Conservation (phyloP, 2,329 filamentous ascomycete genomes). For the Exserohilum turcica region DNA sequence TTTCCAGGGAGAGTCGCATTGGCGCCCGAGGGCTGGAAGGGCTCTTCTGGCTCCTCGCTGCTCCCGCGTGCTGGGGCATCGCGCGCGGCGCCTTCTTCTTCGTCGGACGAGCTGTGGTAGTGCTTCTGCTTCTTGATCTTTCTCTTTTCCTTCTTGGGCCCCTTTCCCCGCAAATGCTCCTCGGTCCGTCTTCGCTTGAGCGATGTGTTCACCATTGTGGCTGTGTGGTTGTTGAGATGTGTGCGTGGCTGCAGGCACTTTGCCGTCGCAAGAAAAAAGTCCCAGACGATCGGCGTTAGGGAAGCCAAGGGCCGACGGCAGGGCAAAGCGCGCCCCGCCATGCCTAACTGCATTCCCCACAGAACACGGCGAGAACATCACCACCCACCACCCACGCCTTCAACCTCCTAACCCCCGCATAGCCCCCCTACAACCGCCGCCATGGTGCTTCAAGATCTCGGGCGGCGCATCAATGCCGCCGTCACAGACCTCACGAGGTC, state of each 20-base stretch:
- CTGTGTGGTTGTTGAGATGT: slow-evolving; percentile 11
- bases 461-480: slow-evolving; percentile 96
- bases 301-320: slow-evolving; percentile 36
- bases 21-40: slow-evolving; percentile 32
- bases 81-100: slow-evolving; percentile 51
- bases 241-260: slow-evolving; percentile 6
- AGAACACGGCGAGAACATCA: slow-evolving; percentile 25
- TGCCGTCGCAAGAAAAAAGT: slow-evolving; percentile 29
- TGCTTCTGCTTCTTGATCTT: slow-evolving; percentile 66
- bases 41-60: slow-evolving; percentile 29
- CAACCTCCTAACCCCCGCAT: slow-evolving; percentile 4
- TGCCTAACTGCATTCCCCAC: slow-evolving; percentile 20
- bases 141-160: slow-evolving; percentile 59
- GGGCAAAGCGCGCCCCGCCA: slow-evolving; percentile 36
- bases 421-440: slow-evolving; percentile 25
- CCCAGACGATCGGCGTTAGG: slow-evolving; percentile 28
- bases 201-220: slow-evolving; percentile 48
- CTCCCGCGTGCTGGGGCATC: slow-evolving; percentile 35
- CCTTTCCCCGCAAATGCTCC: slow-evolving; percentile 62
- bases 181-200: slow-evolving; percentile 64
- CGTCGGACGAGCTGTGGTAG: slow-evolving; percentile 69
- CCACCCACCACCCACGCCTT: slow-evolving; percentile 11
- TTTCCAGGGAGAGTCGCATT: slow-evolving; percentile 26
- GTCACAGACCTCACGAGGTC: slow-evolving; percentile 91
- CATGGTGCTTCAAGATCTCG: slow-evolving; percentile 99